These are phyloP conservation scores for Trypanosomatidae sp. DNA, from an alignment of 208 protist species.

Conservation along the genomic window DNA sequence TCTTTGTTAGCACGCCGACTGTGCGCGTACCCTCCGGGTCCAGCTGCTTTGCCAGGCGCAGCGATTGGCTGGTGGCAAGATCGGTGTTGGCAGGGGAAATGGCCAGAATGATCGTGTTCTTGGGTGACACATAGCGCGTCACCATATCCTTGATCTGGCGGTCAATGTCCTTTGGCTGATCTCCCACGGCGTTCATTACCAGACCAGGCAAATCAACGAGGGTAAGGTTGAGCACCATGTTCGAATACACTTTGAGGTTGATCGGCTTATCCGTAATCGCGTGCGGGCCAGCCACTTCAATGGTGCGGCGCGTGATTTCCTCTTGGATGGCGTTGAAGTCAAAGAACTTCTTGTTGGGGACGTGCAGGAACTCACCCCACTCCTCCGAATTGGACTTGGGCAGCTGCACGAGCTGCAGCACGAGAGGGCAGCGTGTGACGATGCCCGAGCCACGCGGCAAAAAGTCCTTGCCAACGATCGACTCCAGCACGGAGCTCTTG, in stretches of 20 bases:
- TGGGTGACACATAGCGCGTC: conserved; percentile 94
- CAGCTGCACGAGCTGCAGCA: conserved; percentile 98
- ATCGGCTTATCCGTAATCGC: conserved; percentile 97
- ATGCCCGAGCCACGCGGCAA: conserved; percentile 99
- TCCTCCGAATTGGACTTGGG: conserved; percentile 53
- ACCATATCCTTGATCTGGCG: conserved; percentile 97
- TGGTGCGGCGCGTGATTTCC: conserved; percentile 97
- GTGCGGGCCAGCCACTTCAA: conserved; percentile 93
- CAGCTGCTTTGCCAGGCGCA: conserved; percentile 96
- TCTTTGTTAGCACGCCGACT: conserved; percentile 99
- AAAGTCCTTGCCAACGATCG: conserved; percentile 99
- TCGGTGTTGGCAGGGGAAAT: conserved; percentile 99
- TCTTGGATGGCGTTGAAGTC: conserved; percentile 96
- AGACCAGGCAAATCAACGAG: conserved; percentile 99
- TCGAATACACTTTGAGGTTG: conserved; percentile 96
- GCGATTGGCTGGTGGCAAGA: conserved; percentile 98
- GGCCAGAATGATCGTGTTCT: conserved; percentile 98
- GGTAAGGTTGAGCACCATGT: conserved; percentile 97
- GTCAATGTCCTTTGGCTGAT: conserved; percentile 98
- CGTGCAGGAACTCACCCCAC: conserved; percentile 91
- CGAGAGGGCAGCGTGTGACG: conserved; percentile 98
- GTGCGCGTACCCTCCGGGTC: conserved; percentile 98
- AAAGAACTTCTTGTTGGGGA: conserved; percentile 91
- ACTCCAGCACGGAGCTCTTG: conserved; percentile 99
- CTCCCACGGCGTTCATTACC: conserved; percentile 98